Evolutionary conservation across 2,329 filamentous ascomycete species (phyloP), one percentile per base, ranked within the genome.

Genomic region (Xylariaceae sp.): DNA sequence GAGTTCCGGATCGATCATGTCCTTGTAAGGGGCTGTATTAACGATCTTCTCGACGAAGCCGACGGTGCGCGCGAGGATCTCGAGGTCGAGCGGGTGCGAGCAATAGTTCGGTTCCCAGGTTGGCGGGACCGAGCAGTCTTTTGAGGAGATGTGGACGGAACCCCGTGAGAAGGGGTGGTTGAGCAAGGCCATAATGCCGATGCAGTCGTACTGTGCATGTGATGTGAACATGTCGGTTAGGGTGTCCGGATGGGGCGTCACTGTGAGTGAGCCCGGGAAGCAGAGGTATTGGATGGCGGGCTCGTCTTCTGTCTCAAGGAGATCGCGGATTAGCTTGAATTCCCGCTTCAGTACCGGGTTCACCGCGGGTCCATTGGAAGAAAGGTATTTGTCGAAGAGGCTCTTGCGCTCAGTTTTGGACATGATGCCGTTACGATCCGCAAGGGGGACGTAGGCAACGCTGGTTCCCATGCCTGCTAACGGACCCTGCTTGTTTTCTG

Each of bases 91-190:
- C 3, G 82, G 78, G 63, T 84, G 72, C 4, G 76, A 77, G 66
- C 86, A 78, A 73, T 78, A 85, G 30, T 77, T 76, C 15, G 82
- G 81, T 61, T 86, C 79, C 65, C 85, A 82, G 4, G 77, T 73
- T 0, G 80, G 77, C 34, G 75, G 69, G 4, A 76, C 75, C 4
- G 68, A 66, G 3, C 76, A 69, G 49, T 79, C 74, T 1, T 74
- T 57, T 3, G 74, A 75, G 9, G 72, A 73, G 61, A 87, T 82
- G 72, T 87, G 86, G 58, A 85, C 79, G 45, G 76, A 75, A 4
- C 85, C 85, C 0, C 83, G 78, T 1, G 81, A 83, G 65, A 84
- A 80, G 0, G 85, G 85, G 58, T 87, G 86, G 56, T 82, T 82
- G 30, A 85, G 80, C 61, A 84, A 83, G 0, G 80, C 78, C 64